These are phyloP conservation scores for Trichoderma erinaceum DNA, from an alignment of 495 filamentous ascomycete genomes.

Conservation along the genomic window DNA sequence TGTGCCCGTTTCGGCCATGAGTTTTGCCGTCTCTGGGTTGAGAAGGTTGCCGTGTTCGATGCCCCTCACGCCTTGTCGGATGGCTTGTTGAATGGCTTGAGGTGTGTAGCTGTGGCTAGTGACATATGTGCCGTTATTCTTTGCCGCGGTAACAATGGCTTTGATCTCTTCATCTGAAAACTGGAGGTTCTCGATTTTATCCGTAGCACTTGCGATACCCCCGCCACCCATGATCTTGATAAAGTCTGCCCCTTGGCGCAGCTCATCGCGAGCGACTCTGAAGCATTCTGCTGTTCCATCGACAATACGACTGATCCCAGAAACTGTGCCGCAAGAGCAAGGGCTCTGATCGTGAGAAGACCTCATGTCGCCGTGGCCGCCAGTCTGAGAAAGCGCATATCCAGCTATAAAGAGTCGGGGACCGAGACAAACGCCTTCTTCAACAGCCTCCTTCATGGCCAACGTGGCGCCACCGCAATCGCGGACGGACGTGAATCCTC, in stretches of 20 bases:
- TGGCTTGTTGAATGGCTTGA: constrained; percentile 42
- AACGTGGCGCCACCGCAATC: constrained; percentile 46
- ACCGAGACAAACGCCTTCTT: constrained; percentile 42
- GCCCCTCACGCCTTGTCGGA: constrained; percentile 46
- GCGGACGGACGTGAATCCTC: constrained; percentile 48
- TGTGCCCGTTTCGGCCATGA: constrained; percentile 39
- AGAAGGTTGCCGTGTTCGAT: constrained; percentile 53
- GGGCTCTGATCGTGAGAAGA: constrained; percentile 29
- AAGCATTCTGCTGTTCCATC: constrained; percentile 48
- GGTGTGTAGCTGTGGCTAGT: constrained; percentile 50
- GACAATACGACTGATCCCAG: constrained; percentile 33
- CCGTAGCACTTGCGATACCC: constrained; percentile 44
- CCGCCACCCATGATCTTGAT: constrained; percentile 52
- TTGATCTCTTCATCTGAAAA: constrained; percentile 47
- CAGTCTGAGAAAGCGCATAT: constrained; percentile 41
- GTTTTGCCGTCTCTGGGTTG: constrained; percentile 41
- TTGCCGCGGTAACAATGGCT: constrained; percentile 40
- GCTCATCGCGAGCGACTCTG: constrained; percentile 42
- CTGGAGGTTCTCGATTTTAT: constrained; percentile 42
- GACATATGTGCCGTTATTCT: constrained; percentile 43
- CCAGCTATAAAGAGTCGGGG: constrained; percentile 34
- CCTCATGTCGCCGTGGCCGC: constrained; percentile 49
- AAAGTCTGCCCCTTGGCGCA: constrained; percentile 46
- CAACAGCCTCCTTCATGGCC: constrained; percentile 44
- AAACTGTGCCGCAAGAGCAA: constrained; percentile 36